Conservation (phyloP, 306 rosid genomes). For the Cucumis melo region DNA sequence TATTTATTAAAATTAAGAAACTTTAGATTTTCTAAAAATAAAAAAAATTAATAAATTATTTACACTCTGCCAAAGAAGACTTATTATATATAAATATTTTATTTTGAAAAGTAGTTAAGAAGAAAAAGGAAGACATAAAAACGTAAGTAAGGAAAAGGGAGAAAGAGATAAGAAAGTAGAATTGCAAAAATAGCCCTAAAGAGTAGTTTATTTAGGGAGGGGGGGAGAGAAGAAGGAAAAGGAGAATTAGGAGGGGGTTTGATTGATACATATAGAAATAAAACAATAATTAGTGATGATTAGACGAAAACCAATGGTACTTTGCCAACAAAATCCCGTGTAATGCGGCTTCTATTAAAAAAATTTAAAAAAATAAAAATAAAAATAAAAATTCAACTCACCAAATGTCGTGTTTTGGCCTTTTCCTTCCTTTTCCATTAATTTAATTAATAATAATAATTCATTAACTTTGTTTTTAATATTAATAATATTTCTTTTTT, state of each 20-base stretch:
- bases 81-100: too few relatives aligned
- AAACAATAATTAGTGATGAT: not conserved
- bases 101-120: too few relatives aligned
- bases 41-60: too few relatives aligned
- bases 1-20: too few relatives aligned
- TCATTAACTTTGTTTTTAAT: not conserved
- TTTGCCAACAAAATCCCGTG: constrained; percentile 4
- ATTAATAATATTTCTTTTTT: not conserved
- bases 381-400: too few relatives aligned
- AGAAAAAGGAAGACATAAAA: too few relatives aligned
- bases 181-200: not conserved
- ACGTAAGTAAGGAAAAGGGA: too few relatives aligned
- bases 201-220: too few relatives aligned
- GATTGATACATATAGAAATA: not conserved
- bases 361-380: too few relatives aligned
- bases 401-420: not conserved
- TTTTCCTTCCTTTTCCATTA: not conserved
- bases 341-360: not conserved
- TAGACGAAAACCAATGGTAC: not conserved
- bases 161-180: too few relatives aligned
- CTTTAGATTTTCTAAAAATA: too few relatives aligned
- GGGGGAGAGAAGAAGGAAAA: not conserved
- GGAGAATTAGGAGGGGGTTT: not conserved
- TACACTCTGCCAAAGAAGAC: too few relatives aligned
- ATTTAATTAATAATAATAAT: not conserved